Conservation (phyloP, 352 stramenopile genomes). For the Phytophthora sp. region DNA sequence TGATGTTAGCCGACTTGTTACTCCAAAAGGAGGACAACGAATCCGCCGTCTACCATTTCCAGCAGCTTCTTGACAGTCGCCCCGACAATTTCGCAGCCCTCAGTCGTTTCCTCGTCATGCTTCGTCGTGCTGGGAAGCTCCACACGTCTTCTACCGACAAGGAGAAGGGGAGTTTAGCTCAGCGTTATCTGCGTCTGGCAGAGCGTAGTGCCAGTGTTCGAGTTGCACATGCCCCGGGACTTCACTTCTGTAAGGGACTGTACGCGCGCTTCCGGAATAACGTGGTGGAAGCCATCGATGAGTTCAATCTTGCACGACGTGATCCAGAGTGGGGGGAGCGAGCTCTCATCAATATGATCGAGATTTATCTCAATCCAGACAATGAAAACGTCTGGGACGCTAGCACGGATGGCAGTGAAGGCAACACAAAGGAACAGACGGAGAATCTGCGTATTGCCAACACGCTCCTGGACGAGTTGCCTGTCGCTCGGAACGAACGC, state of each 20-base stretch:
- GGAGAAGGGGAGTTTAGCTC: constrained; percentile 37
- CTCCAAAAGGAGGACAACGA: constrained; percentile 91
- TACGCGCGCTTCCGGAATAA: constrained; percentile 92
- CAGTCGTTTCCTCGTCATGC: constrained; percentile 87
- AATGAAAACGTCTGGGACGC: constrained; percentile 93
- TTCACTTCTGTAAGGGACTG: constrained; percentile 92
- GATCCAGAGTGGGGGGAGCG: constrained; percentile 89
- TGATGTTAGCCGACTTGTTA: constrained; percentile 92
- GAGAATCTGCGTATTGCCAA: constrained; percentile 91
- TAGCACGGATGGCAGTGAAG: constrained; percentile 35
- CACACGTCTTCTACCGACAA: constrained; percentile 40
- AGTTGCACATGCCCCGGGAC: constrained; percentile 78
- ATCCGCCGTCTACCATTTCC: constrained; percentile 88
- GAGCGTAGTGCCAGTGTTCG: constrained; percentile 67
- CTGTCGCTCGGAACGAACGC: constrained; percentile 48
- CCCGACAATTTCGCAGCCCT: constrained; percentile 92
- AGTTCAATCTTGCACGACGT: constrained; percentile 89
- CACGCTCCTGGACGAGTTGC: constrained; percentile 88
- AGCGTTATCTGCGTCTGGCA: constrained; percentile 84
- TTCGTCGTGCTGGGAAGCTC: constrained; percentile 88
- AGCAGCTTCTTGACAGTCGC: constrained; percentile 88
- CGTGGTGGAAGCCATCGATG: constrained; percentile 88
- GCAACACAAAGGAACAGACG: constrained; percentile 75
- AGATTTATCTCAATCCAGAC: constrained; percentile 95
- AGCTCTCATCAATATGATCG: constrained; percentile 93